These are phyloP conservation scores for Dentiscutata heterogama DNA, from an alignment of 371 early-diverging fungal genomes.

Conservation along the genomic window DNA sequence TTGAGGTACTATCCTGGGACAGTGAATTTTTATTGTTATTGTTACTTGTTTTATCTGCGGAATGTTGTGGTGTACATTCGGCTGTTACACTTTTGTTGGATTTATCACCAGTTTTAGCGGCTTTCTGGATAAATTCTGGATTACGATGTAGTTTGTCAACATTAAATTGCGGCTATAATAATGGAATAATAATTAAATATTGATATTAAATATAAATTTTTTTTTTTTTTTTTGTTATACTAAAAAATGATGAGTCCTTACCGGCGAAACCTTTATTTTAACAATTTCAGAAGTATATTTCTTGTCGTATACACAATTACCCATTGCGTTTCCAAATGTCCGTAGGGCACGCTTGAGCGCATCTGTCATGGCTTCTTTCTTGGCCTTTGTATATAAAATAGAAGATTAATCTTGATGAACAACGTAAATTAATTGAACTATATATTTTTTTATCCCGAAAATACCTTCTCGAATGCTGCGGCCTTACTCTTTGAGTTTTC, in stretches of 20 bases:
- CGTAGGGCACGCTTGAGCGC: slow-evolving; percentile 94
- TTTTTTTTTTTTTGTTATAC: not conserved
- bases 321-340: slow-evolving; percentile 94
- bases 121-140: too few species aligned
- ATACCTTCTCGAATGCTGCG: slow-evolving; percentile 90
- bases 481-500: slow-evolving; percentile 90
- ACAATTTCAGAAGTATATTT: slow-evolving; percentile 60
- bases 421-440: not conserved
- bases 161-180: not conserved
- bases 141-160: not conserved
- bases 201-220: not conserved
- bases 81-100: too few species aligned
- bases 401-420: not conserved
- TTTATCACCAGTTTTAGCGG: too few species aligned
- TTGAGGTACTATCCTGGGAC: too few species aligned
- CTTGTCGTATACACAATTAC: slow-evolving; percentile 98
- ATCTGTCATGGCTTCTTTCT: slow-evolving; percentile 98
- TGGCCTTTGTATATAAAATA: slow-evolving; percentile 63
- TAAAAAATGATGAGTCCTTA: not conserved
- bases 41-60: too few species aligned
- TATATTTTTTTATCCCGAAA: not conserved
- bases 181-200: not conserved
- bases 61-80: too few species aligned
- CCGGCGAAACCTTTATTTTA: slow-evolving; percentile 17
- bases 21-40: too few species aligned